These are phyloP conservation scores for Eucommia ulmoides DNA, from an alignment of 257 asterid genomes.

Conservation along the genomic window DNA sequence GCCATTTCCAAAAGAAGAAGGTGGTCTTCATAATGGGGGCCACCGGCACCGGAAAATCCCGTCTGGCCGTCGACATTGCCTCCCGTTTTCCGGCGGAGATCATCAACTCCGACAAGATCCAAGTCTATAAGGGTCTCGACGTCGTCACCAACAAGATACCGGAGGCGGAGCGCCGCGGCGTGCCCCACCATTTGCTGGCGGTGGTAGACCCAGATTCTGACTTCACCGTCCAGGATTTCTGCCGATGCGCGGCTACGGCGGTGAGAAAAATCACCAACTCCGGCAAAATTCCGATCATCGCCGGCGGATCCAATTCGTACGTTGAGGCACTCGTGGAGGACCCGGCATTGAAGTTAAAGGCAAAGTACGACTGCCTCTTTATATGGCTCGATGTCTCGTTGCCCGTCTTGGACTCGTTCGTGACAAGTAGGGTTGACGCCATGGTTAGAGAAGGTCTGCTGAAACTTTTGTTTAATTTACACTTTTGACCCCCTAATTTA, in stretches of 20 bases:
- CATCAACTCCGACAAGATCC: slow-evolving; percentile 22
- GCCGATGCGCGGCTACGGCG: not conserved
- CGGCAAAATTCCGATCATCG: slow-evolving; percentile 13
- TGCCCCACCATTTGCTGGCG: slow-evolving; percentile 19
- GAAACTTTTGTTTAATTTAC: not conserved
- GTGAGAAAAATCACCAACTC: slow-evolving; percentile 1
- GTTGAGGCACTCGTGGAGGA: slow-evolving; percentile 17
- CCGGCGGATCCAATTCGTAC: slow-evolving; percentile 16
- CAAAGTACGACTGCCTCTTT: slow-evolving; percentile 10
- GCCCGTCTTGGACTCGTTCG: slow-evolving; percentile 6
- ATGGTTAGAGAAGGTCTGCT: slow-evolving; percentile 8
- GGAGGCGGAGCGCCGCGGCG: slow-evolving; percentile 2
- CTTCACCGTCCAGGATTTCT: slow-evolving; percentile 7
- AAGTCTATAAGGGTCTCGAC: slow-evolving; percentile 16
- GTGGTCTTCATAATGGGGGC: slow-evolving; percentile 15
- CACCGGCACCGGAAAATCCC: slow-evolving; percentile 15
- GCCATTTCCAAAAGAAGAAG: not conserved
- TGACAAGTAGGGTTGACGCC: slow-evolving; percentile 15
- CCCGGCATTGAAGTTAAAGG: slow-evolving; percentile 6
- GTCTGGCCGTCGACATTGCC: slow-evolving; percentile 11
- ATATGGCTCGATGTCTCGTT: slow-evolving; percentile 13
- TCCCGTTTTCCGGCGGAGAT: slow-evolving; percentile 9
- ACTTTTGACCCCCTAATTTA: not conserved
- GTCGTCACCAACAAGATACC: slow-evolving; percentile 12
- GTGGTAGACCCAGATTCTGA: slow-evolving; percentile 7